These are phyloP conservation scores for Cajanus cajan DNA, from an alignment of 306 rosid genomes.

Conservation along the genomic window DNA sequence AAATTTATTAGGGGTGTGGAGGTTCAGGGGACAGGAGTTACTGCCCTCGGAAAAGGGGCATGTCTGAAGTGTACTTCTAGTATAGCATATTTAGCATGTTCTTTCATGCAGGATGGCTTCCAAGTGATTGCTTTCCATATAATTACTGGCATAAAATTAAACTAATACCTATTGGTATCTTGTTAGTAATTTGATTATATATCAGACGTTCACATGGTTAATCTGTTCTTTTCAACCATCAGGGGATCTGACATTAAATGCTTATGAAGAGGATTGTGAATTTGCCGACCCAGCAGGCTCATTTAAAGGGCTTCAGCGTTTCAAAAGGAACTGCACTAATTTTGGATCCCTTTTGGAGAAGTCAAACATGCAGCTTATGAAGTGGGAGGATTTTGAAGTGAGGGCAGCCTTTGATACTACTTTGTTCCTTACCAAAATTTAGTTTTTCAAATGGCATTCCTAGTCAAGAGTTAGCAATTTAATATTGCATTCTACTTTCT, in stretches of 20 bases:
- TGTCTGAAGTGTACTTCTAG: background rate
- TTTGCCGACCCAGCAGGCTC: constrained; percentile 98
- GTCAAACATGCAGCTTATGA: constrained; percentile 85
- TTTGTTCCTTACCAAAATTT: background rate
- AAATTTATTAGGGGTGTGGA: background rate
- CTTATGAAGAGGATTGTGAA: constrained; percentile 88
- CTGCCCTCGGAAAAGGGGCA: background rate
- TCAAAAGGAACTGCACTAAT: constrained; percentile 92
- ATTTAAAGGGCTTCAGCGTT: constrained; percentile 85
- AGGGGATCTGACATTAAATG: constrained; percentile 86
- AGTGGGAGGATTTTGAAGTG: constrained; percentile 94
- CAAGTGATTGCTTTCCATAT: constrained; percentile 4
- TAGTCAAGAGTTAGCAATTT: background rate
- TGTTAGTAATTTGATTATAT: constrained; percentile 5
- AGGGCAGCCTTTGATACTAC: background rate
- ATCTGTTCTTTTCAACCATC: constrained; percentile 7
- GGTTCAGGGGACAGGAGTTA: background rate
- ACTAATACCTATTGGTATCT: background rate
- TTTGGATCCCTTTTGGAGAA: constrained; percentile 81
- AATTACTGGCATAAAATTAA: constrained; percentile 4
- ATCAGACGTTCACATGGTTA: background rate
- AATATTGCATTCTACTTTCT: no score
- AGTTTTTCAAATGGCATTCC: background rate
- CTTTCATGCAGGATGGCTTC: background rate
- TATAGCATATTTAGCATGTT: background rate